These are phyloP conservation scores for Acorus gramineus DNA, from an alignment of 106 monocot genomes.

Conservation along the genomic window DNA sequence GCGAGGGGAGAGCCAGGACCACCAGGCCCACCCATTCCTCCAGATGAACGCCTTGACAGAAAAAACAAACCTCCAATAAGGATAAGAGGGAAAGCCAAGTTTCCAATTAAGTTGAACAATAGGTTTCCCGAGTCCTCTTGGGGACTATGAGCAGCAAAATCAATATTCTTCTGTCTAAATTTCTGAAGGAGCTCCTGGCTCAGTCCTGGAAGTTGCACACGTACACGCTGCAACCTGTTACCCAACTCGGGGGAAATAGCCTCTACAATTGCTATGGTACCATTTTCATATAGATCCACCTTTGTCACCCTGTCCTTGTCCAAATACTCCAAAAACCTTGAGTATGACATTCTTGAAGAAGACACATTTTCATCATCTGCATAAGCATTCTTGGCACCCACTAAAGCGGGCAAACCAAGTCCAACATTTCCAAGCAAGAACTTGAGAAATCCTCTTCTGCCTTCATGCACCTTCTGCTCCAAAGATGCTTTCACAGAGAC, in stretches of 20 bases:
- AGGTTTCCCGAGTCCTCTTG: conserved; percentile 76
- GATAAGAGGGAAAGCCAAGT: conserved; percentile 81
- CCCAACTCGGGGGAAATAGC: conserved; percentile 62
- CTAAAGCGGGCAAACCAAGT: conserved; percentile 42
- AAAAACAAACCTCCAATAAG: conserved; percentile 91
- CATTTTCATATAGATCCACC: conserved; percentile 91
- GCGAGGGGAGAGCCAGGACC: conserved; percentile 79
- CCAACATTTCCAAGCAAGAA: conserved; percentile 70
- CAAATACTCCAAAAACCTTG: conserved; percentile 79
- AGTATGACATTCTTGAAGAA: conserved; percentile 97
- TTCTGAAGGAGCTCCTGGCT: conserved; percentile 95
- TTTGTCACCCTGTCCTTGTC: conserved; percentile 92
- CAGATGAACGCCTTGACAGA: conserved; percentile 64
- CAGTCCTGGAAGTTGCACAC: conserved; percentile 94
- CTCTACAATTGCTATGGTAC: conserved; percentile 96
- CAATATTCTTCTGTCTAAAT: conserved; percentile 82
- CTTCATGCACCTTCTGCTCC: conserved; percentile 35
- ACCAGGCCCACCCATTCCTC: conserved; percentile 91
- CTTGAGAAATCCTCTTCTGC: conserved; percentile 80
- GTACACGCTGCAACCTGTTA: conserved; percentile 75
- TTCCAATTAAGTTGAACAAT: conserved; percentile 87
- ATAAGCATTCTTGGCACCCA: conserved; percentile 35
- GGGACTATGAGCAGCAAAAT: conserved; percentile 88
- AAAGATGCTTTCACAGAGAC: conserved; percentile 52
- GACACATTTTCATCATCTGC: conserved; percentile 93